Evolutionary conservation across 225 moss, liverwort and hornwort genomes (phyloP).

Genomic region (Pseudisothecium myosuroides): DNA sequence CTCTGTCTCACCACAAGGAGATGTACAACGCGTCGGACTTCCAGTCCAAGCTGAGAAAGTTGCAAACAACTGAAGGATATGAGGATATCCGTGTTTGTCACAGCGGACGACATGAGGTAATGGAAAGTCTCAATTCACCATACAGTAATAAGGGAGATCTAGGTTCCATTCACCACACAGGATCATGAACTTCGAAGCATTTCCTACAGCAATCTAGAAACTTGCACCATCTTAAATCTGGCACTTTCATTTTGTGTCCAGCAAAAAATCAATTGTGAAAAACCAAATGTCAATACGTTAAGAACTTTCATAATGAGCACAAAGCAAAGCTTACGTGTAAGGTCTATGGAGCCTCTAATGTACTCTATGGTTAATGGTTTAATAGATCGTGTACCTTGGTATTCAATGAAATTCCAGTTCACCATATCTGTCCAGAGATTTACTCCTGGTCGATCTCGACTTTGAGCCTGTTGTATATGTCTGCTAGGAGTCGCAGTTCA

Average conservation of each 20-base stretch:
- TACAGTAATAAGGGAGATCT: background rate
- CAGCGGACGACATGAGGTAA: background rate
- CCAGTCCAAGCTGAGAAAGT: background rate
- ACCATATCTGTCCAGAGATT: no score
- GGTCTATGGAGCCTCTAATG: background rate
- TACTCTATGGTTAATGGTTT: background rate
- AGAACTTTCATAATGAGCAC: no score
- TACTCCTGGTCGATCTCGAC: background rate
- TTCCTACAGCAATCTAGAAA: no score
- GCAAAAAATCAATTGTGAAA: no score
- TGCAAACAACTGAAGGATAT: background rate
- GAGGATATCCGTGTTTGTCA: background rate
- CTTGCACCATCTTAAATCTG: no score
- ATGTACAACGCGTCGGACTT: background rate
- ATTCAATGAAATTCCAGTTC: no score
- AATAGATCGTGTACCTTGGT: background rate
- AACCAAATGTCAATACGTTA: no score
- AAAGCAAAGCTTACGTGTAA: no score
- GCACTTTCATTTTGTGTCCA: background rate
- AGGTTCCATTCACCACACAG: background rate
- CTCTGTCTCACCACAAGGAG: background rate
- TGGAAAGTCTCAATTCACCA: background rate
- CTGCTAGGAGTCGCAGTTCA: background rate
- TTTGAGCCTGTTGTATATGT: background rate
- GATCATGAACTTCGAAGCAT: no score